Evolutionary conservation across 768 basidiomycete species (phyloP), one percentile per base, ranked within the genome.

Genomic region (Russula foetens): DNA sequence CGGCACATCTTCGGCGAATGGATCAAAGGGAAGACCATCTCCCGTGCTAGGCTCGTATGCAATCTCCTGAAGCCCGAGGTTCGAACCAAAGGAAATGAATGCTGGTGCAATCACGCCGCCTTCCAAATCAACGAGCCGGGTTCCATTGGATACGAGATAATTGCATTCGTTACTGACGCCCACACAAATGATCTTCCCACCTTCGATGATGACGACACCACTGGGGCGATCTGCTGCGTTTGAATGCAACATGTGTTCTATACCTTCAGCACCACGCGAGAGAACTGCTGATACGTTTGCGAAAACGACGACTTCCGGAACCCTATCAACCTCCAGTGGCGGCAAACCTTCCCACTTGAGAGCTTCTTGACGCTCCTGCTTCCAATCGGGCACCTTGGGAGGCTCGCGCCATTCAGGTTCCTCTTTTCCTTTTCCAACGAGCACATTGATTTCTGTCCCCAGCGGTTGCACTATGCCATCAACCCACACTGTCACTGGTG

Each of bases 391-490:
- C 3, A 73, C 70, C 6, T 66, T 57, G 1, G 88, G 86, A 29
- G 53, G 23, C 33, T 66, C 55, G 3, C 65, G 63, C 65, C 65
- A 66, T 47, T 66, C 65, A 1, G 63, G 65, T 7, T 28, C 52
- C 31, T 66, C 65, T 33, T 66, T 66, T n/a, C 65, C 65, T 35
- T 59, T 45, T 21, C 65, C 65, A 38, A 66, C 63, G n/a, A 64
- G 19, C 14, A 64, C 59, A 17, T 54, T 54, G 0, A 77, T 72
- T 15, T 71, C 53, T 64, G 90, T 88, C 51, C 63, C 59, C 3
- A 63, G 31, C 8, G 62, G 52, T 70, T 94, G 92, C 0, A 83
- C 70, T 58, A 93, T 86, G 12, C 92, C 92, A 65, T 95, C 92
- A 56, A 93, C 85, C 71, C 80, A 91, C 0, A 66, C 83, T 58